These are phyloP conservation scores for Aspergillus tubingensis DNA, from an alignment of 2,329 filamentous ascomycete genomes.

Conservation along the genomic window DNA sequence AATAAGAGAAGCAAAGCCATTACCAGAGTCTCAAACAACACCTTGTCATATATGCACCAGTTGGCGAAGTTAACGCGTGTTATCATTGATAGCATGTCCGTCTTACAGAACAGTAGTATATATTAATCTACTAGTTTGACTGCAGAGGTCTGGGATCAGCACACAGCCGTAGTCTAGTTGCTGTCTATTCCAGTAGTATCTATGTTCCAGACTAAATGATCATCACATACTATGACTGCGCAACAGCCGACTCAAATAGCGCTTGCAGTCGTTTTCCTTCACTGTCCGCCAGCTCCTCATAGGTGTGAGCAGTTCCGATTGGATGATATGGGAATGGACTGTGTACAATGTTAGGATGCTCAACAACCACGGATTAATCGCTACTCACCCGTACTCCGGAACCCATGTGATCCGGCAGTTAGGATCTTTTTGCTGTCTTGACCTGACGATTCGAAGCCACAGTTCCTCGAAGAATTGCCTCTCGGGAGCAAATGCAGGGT, in stretches of 20 bases:
- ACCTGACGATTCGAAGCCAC: conserved; percentile 21
- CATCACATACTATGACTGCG: background rate
- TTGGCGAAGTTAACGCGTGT: too few relatives aligned
- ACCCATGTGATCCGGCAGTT: conserved; percentile 13
- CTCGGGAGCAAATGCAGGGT: conserved; percentile 32
- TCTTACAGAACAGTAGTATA: too few relatives aligned
- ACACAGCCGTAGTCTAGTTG: too few relatives aligned
- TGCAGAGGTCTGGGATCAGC: too few relatives aligned
- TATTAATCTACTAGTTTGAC: too few relatives aligned
- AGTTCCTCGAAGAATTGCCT: conserved; percentile 35
- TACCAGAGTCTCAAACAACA: too few relatives aligned
- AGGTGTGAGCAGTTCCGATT: conserved; percentile 16
- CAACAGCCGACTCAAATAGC: conserved; percentile 12
- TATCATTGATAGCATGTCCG: too few relatives aligned
- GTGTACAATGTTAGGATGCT: background rate
- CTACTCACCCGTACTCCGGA: conserved; percentile 17
- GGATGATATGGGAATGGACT: conserved; percentile 29
- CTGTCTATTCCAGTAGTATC: too few relatives aligned
- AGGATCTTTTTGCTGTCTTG: conserved; percentile 1
- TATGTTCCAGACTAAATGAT: too few relatives aligned
- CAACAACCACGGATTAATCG: too few relatives aligned
- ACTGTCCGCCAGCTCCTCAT: conserved; percentile 24
- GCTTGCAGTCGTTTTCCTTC: conserved; percentile 20
- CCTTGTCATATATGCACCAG: too few relatives aligned
- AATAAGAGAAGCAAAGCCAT: too few relatives aligned